Conservation (phyloP, 2,329 filamentous ascomycete genomes). For the Ophiostoma sp. region DNA sequence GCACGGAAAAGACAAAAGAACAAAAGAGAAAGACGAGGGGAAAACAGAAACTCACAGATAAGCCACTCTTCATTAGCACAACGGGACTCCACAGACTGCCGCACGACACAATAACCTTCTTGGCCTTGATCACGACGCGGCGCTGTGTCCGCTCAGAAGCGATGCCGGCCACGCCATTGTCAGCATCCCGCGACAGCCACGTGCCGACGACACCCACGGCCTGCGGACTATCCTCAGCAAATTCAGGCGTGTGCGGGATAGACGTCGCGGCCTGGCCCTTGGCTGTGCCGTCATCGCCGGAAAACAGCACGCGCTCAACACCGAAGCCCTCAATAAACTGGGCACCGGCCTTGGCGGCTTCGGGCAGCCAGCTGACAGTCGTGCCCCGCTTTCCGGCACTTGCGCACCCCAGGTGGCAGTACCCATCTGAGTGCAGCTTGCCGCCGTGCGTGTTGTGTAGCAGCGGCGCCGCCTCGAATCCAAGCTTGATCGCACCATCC, state of each 20-base stretch:
- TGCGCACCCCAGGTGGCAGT: slow-evolving; percentile 57
- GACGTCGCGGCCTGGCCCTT: not conserved
- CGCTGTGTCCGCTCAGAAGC: slow-evolving; percentile 47
- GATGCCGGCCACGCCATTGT: slow-evolving; percentile 51
- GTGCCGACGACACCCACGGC: slow-evolving; percentile 67
- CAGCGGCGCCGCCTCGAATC: slow-evolving; percentile 62
- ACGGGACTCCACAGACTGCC: slow-evolving; percentile 74
- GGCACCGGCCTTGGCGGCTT: slow-evolving; percentile 71
- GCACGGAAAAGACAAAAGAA: not conserved
- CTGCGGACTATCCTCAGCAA: not conserved
- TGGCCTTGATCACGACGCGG: slow-evolving; percentile 67
- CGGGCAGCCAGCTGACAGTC: slow-evolving; percentile 68
- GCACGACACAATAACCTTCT: slow-evolving; percentile 71
- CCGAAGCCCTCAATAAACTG: slow-evolving; percentile 79
- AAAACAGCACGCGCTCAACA: slow-evolving; percentile 66
- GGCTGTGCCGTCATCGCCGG: slow-evolving; percentile 39
- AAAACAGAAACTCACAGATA: slow-evolving; percentile 49
- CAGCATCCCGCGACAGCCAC: slow-evolving; percentile 67
- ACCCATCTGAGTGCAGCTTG: slow-evolving; percentile 67
- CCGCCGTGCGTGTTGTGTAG: slow-evolving; percentile 71
- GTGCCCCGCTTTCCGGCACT: slow-evolving; percentile 74
- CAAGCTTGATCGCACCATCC: slow-evolving; percentile 67
- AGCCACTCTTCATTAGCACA: slow-evolving; percentile 68
- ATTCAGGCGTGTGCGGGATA: not conserved
- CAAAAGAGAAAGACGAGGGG: not conserved